phyloP scores from a whole-genome alignment of 257 asterid species.

The Handroanthus guayacan region DNA sequence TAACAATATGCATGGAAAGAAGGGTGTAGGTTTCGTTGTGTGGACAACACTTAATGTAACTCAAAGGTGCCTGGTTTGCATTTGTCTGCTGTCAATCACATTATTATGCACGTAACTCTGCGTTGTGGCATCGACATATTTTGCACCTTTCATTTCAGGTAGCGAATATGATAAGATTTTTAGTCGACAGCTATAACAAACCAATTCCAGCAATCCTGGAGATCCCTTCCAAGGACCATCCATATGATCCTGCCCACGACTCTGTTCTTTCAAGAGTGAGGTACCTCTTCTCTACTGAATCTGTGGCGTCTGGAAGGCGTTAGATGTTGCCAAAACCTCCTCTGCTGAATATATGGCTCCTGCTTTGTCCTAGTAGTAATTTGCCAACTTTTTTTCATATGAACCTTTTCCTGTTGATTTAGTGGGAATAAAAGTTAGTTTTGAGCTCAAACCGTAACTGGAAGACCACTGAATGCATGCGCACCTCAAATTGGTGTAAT shows the following conservation, averaged over 20 bases:
- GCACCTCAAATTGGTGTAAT: slow-evolving; percentile 18
- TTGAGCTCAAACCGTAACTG: no score
- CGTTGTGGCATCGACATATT: neutral
- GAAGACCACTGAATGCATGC: neutral
- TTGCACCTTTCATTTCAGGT: slow-evolving; percentile 38
- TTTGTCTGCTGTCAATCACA: neutral
- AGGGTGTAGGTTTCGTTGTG: neutral
- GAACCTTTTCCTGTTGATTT: neutral
- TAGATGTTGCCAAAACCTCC: slow-evolving; percentile 14
- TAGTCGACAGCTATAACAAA: slow-evolving; percentile 69
- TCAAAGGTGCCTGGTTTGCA: neutral
- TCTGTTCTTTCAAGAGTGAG: slow-evolving; percentile 68
- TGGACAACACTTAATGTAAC: neutral
- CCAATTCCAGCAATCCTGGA: slow-evolving; percentile 68
- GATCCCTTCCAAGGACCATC: slow-evolving; percentile 77
- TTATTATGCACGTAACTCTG: neutral
- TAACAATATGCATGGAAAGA: neutral
- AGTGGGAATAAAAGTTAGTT: neutral
- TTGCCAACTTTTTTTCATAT: neutral
- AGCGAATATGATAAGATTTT: slow-evolving; percentile 66
- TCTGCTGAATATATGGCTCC: neutral
- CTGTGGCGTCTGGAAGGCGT: slow-evolving; percentile 71
- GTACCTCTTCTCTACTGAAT: slow-evolving; percentile 74
- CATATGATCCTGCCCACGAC: slow-evolving; percentile 68
- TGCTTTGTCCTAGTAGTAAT: neutral